Base-by-base conservation (phyloP, 1,139 yeast species). In the Nematodospora anomalae region DNA sequence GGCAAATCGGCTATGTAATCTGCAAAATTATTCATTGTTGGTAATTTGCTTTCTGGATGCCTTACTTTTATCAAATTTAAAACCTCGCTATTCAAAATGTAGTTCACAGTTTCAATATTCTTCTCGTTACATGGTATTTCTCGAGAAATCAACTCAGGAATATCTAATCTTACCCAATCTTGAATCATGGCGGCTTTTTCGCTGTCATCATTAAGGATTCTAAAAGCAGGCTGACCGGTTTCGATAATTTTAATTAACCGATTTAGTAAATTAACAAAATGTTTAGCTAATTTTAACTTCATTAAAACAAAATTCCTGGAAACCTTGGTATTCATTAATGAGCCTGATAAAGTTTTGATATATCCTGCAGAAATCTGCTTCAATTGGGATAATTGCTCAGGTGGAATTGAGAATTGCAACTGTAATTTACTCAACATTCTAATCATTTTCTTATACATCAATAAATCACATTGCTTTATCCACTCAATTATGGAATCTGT, bases 401-500 rank as follows among this genome's bases (percentile, higher is more conserved):
- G 62, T 2, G 88, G 86, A 7, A 82, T 75, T 36, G 69, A 70
- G 28, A 46, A 50, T 48, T 83, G 86, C 27, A 80, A 59, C n/a
- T 79, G 78, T 41, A 84, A 60, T 27, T 82, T 82, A n/a, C 83
- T 73, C 43, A 87, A 58, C 73, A 83, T 71, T 46, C 77, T 76
- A 13, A 81, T 69, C 68, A 85, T 66, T 6, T 75, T 64, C 41
- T 73, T 75, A 59, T 83, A 84, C 62, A 82, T 74, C 9, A 74
- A 60, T 46, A 74, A 53, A 56, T 89, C 96, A 53, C 89, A 83
- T 30, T 71, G 62, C 33, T 71, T 55, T 12, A 85, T 72, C 95
- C 95, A 86, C 12, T 71, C 72, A 6, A 67, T 53, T 6, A 81
- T 54, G 4, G 60, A 54, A n/a, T 75, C 75, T 8, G 74, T 63